Evolutionary conservation across 768 basidiomycete species (phyloP).

Genomic region (Austroboletus festivus): DNA sequence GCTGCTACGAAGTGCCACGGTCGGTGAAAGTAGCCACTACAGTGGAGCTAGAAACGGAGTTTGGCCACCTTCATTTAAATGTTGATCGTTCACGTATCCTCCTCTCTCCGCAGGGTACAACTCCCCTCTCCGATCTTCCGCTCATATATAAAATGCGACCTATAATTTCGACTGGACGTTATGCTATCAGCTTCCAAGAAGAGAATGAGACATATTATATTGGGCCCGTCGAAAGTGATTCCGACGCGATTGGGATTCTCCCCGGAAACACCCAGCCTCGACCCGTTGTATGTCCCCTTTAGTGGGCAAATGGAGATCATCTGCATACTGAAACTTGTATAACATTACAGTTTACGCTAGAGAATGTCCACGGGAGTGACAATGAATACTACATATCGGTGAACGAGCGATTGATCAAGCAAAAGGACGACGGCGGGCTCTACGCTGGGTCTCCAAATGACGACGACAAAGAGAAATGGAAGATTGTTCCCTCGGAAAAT

Average conservation of each 20-base stretch:
- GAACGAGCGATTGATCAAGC: not conserved
- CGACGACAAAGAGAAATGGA: not conserved
- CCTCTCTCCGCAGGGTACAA: not conserved
- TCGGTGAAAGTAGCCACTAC: no score
- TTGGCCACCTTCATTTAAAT: no score
- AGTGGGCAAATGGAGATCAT: not conserved
- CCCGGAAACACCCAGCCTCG: not conserved
- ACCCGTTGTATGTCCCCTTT: not conserved
- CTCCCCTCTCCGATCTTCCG: not conserved
- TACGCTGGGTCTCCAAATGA: not conserved
- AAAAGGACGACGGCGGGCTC: not conserved
- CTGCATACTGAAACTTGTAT: not conserved
- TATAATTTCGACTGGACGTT: constrained; percentile 1
- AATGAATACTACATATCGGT: not conserved
- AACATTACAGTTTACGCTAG: not conserved
- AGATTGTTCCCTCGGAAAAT: not conserved
- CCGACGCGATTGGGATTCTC: not conserved
- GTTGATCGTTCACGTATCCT: no score
- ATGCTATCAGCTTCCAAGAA: not conserved
- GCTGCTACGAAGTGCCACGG: no score
- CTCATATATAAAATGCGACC: not conserved
- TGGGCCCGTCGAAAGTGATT: not conserved
- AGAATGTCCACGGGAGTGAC: not conserved
- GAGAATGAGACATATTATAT: not conserved
- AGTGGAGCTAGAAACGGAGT: no score